Conservation (phyloP, 306 rosid genomes). For the Rosa lucieae region DNA sequence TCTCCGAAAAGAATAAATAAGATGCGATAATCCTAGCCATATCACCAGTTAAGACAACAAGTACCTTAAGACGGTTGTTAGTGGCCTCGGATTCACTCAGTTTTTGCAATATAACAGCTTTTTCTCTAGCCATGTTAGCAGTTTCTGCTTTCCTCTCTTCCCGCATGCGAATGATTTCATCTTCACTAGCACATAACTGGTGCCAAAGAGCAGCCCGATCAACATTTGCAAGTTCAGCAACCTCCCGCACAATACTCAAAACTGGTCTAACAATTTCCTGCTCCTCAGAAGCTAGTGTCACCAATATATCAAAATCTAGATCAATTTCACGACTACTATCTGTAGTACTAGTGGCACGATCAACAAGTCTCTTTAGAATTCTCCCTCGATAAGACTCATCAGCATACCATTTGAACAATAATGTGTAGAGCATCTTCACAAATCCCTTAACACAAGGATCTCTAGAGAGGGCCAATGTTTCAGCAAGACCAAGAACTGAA, state of each 20-base stretch:
- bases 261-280: constrained; percentile 76
- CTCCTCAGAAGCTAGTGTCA: constrained; percentile 81
- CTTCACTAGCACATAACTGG: constrained; percentile 89
- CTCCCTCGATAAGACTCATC: constrained; percentile 74
- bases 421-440: constrained; percentile 77
- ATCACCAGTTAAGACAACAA: constrained; percentile 47
- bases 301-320: constrained; percentile 82
- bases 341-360: constrained; percentile 69
- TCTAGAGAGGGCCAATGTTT: constrained; percentile 82
- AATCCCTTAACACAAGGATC: constrained; percentile 78
- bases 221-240: constrained; percentile 86
- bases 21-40: constrained; percentile 41
- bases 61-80: constrained; percentile 84
- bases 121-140: constrained; percentile 63
- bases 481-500: constrained; percentile 95
- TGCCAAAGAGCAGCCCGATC: constrained; percentile 98
- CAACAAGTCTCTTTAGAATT: constrained; percentile 90
- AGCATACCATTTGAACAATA: constrained; percentile 91
- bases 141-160: constrained; percentile 76
- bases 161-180: constrained; percentile 69
- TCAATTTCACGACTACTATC: constrained; percentile 70
- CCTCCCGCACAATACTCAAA: constrained; percentile 93
- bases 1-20: constrained; percentile 36
- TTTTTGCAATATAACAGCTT: constrained; percentile 61
- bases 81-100: constrained; percentile 79